phyloP scores from a whole-genome alignment of 371 early-diverging fungal species.

The Circinella minor region DNA sequence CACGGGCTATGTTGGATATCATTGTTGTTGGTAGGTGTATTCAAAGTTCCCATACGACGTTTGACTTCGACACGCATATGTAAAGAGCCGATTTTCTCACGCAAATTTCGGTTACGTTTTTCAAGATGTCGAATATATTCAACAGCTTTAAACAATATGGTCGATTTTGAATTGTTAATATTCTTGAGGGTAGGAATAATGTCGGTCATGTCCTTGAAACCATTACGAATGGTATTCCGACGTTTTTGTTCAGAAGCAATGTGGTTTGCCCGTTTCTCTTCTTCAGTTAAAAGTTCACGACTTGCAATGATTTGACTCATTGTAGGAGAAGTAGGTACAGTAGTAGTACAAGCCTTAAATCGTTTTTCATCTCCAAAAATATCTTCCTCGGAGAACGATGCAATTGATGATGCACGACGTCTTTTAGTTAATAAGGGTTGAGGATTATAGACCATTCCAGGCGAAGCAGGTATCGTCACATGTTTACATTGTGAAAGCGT shows the following conservation, averaged over 20 bases:
- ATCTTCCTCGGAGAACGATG: not conserved
- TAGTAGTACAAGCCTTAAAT: not conserved
- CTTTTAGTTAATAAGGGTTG: not conserved
- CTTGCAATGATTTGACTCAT: not conserved
- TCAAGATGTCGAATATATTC: slow-evolving; percentile 53
- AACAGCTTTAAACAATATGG: slow-evolving; percentile 59
- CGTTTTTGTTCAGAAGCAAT: slow-evolving; percentile 79
- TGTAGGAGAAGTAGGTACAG: not conserved
- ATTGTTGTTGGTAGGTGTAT: not conserved
- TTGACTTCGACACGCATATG: slow-evolving; percentile 54
- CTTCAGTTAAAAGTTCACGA: slow-evolving; percentile 72
- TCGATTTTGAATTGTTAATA: slow-evolving; percentile 59
- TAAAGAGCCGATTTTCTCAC: slow-evolving; percentile 57
- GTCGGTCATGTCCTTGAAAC: slow-evolving; percentile 82
- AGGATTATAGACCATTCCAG: not conserved
- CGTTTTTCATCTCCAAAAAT: slow-evolving; percentile 62
- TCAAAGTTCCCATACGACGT: slow-evolving; percentile 27
- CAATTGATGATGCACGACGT: not conserved
- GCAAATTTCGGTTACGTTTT: slow-evolving; percentile 52
- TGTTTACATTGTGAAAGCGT: slow-evolving; percentile 15
- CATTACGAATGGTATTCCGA: slow-evolving; percentile 83
- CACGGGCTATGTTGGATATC: not conserved
- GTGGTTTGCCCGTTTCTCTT: slow-evolving; percentile 74
- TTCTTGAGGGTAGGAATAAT: slow-evolving; percentile 74
- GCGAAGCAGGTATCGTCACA: slow-evolving; percentile 18